Base-by-base conservation (phyloP, 192 early-diverging fungal genomes). In the Coemansia sp. region DNA sequence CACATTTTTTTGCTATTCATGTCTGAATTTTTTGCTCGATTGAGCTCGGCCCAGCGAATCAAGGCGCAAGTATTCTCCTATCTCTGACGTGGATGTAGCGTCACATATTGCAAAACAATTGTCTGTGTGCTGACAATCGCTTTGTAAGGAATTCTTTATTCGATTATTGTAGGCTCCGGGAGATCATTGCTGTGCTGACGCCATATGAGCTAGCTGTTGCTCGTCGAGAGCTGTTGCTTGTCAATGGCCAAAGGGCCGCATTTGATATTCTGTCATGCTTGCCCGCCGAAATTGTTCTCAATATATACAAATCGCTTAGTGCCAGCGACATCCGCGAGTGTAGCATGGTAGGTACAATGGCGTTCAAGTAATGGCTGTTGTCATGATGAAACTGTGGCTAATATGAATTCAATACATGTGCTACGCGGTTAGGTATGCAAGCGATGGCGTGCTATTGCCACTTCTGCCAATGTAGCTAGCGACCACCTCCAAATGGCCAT, bases 261-360 rank as follows among this genome's bases (percentile, higher is more conserved):
- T 71, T 76, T 41, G 74, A 76, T 31, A 52, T 76, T 9, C 24
- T 71, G 12, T 49, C 59, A 2, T 63, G 74, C 33, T 27, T 67
- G 8, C 74, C 74, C 6, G 36, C 41, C 15, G 68, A 67, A 11
- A 43, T 76, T 31, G 63, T 44, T 3, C 59, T 57, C 44, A 67
- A 31, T 11, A 75, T 70, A 27, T 40, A 63, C 29, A 15, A 34
- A 18, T 59, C 29, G 20, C 69, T 71, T 1, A 11, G 61, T 9
- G 57, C 62, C 36, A 42, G 33, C 57, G 57, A 60, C 31, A 60
- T 60, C 31, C 31, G 29, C 57, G 31, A 60, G 31, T 60, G 57
- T 60, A 38, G 57, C 57, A 18, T 34, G 57, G 57, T 60, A 60
- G 9, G 57, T 27, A 11, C 29, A 13, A 15, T 2, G 3, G 10